phyloP scores from a whole-genome alignment of 2,329 filamentous ascomycete species.

The Verticillium isaacii region DNA sequence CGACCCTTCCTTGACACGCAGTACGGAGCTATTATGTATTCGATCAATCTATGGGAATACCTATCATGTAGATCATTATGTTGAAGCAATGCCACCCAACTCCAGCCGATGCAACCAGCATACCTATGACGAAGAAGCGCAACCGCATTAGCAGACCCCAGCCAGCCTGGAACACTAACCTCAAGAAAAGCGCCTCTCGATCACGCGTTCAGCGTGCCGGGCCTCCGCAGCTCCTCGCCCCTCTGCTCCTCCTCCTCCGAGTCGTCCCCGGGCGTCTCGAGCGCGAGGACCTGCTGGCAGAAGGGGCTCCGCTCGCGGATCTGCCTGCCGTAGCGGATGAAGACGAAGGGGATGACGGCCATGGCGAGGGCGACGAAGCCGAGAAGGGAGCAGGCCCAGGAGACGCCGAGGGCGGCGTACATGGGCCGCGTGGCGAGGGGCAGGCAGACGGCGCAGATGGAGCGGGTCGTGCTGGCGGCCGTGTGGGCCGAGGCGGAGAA shows the following conservation, averaged over 20 bases:
- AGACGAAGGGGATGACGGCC: conserved; percentile 46
- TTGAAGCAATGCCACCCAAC: neutral
- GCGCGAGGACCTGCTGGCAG: neutral
- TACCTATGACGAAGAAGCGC: too few relatives aligned
- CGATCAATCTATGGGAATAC: neutral
- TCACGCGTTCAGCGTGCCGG: neutral
- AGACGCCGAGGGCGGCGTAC: conserved; percentile 41
- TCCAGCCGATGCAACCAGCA: neutral
- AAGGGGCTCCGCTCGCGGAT: neutral
- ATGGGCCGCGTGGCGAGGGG: conserved; percentile 50
- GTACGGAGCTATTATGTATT: neutral
- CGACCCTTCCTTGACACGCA: too few relatives aligned
- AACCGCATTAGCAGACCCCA: neutral
- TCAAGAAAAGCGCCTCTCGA: neutral
- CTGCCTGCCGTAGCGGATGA: conserved; percentile 47
- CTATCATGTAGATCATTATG: neutral
- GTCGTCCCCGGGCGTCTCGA: neutral
- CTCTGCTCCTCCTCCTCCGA: neutral
- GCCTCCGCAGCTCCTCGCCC: neutral
- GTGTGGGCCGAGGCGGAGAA: conserved; percentile 27
- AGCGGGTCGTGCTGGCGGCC: conserved; percentile 13
- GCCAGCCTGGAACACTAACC: neutral
- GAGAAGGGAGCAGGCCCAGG: conserved; percentile 47
- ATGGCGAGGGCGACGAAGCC: conserved; percentile 45
- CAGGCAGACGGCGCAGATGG: conserved; percentile 31